Evolutionary conservation across 2,329 filamentous ascomycete genomes (phyloP).

Genomic region (Moelleriella libera): DNA sequence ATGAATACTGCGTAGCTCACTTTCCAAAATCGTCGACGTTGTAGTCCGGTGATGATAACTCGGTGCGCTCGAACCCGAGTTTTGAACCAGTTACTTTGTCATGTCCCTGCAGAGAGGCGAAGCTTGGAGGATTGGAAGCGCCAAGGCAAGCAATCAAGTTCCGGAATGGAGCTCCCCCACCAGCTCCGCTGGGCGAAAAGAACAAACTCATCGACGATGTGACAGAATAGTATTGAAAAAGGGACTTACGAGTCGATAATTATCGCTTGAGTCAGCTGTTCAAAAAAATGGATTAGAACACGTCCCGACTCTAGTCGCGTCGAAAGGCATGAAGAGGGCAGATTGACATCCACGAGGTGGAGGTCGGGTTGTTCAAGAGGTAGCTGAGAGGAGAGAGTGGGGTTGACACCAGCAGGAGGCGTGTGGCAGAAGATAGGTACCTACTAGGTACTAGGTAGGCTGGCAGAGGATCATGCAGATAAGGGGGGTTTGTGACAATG

Average conservation of each 20-base stretch:
- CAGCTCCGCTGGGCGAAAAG: not conserved
- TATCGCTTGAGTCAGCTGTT: slow-evolving; percentile 46
- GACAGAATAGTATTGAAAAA: slow-evolving; percentile 5
- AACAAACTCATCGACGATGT: not conserved
- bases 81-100: no score
- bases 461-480: slow-evolving; percentile 2
- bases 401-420: slow-evolving; percentile 9
- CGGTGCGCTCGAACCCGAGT: no score
- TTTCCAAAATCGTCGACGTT: not conserved
- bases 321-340: slow-evolving; percentile 1
- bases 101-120: no score
- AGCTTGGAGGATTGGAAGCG: not conserved
- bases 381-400: slow-evolving; percentile 9
- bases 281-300: slow-evolving; percentile 24
- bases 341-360: not conserved
- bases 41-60: not conserved
- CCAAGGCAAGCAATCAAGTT: not conserved
- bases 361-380: not conserved
- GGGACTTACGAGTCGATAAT: slow-evolving; percentile 43
- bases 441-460: not conserved
- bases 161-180: not conserved
- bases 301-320: not conserved
- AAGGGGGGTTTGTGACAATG: slow-evolving; percentile 5
- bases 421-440: not conserved
- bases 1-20: not conserved